These are phyloP conservation scores for Phylloboletellus chloephorus DNA, from an alignment of 1,284 basidiomycete species.

Conservation along the genomic window DNA sequence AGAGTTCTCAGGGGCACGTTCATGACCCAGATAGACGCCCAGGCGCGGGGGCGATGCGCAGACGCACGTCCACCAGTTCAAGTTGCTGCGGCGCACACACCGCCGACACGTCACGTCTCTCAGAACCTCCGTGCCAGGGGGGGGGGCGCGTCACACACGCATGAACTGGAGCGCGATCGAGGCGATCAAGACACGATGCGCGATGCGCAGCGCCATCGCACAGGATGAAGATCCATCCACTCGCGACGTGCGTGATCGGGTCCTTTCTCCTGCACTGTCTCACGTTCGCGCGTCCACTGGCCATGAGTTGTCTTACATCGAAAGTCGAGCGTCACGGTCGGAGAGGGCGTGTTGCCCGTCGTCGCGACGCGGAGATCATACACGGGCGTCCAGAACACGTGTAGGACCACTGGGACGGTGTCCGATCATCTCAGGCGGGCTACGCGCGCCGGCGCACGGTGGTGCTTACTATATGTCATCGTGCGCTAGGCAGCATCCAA, in stretches of 20 bases:
- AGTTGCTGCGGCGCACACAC: conserved; percentile 18
- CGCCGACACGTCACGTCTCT: conserved; percentile 23
- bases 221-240: conserved; percentile 15
- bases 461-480: conserved; percentile 19
- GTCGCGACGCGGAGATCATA: conserved; percentile 20
- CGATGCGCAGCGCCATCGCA: conserved; percentile 15
- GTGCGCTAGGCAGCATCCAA: conserved; percentile 14
- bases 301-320: conserved; percentile 17
- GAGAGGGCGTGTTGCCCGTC: conserved; percentile 11
- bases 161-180: conserved; percentile 23
- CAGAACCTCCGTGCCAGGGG: conserved; percentile 16
- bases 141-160: conserved; percentile 15
- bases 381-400: conserved; percentile 18
- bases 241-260: conserved; percentile 17
- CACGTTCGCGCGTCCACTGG: conserved; percentile 22
- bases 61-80: conserved; percentile 9
- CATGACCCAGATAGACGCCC: too few species aligned
- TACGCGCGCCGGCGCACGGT: too few species aligned
- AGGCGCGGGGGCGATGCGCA: too few species aligned
- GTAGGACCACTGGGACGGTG: conserved; percentile 10
- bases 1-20: too few species aligned
- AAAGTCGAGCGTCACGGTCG: conserved; percentile 17
- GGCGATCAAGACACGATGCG: conserved; percentile 20
- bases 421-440: neutral
- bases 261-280: conserved; percentile 19